A percentile compares a stretch with the other conserved stretches of the same genome.
phyloP scores from a whole-genome alignment of 345 rosid species.

The Brassica nigra region DNA sequence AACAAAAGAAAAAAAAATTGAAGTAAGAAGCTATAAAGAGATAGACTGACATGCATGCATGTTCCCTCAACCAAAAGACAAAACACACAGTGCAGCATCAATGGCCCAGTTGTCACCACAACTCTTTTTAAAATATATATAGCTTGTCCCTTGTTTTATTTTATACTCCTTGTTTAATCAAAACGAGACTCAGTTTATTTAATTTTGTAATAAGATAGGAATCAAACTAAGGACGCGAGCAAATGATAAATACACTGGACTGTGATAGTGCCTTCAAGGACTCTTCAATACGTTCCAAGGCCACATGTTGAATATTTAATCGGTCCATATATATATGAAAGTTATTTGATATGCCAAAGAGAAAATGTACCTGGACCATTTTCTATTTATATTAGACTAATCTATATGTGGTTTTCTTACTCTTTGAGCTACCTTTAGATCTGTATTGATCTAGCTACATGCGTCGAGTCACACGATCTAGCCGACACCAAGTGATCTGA shows the following conservation, averaged over 20 bases:
- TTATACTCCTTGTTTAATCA: neutral
- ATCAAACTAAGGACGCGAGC: conserved; percentile 1
- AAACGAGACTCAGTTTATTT: conserved; percentile 9
- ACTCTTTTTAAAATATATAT: neutral
- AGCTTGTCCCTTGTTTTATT: neutral
- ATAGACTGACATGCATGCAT: conserved; percentile 39
- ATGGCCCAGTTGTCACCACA: conserved; percentile 44
- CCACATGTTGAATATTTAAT: conserved; percentile 40
- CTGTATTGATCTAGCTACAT: conserved; percentile 3
- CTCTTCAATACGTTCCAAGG: conserved; percentile 30
- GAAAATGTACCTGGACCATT: conserved; percentile 38
- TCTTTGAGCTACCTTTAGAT: conserved; percentile 33
- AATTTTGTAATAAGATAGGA: conserved; percentile 13
- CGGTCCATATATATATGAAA: conserved; percentile 23
- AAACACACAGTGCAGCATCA: conserved; percentile 35
- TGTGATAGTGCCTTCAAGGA: conserved; percentile 32
- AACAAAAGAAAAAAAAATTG: neutral
- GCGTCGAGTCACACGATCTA: conserved; percentile 22
- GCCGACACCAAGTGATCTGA: conserved; percentile 21
- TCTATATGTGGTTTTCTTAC: conserved; percentile 36
- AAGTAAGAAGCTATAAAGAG: conserved; percentile 32
- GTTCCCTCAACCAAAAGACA: conserved; percentile 48
- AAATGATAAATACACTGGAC: conserved; percentile 32
- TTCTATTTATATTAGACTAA: conserved; percentile 19
- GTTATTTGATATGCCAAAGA: conserved; percentile 16